These are phyloP conservation scores for Penicillium janthinellum DNA, from an alignment of 2,329 filamentous ascomycete species.

Conservation along the genomic window DNA sequence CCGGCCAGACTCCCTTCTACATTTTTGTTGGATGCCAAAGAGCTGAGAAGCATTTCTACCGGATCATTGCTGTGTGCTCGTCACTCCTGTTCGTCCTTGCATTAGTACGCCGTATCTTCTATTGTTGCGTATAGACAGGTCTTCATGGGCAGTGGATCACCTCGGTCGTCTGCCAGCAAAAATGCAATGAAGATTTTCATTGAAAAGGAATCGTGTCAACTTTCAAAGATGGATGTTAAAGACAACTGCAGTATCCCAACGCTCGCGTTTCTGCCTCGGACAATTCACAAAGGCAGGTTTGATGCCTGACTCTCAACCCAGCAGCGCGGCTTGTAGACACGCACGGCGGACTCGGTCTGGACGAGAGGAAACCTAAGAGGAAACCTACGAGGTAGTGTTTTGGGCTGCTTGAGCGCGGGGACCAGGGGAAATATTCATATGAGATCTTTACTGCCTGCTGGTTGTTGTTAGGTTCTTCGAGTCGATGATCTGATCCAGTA, in stretches of 20 bases:
- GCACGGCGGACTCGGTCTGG: too few relatives aligned
- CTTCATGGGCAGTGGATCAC: conserved; percentile 14
- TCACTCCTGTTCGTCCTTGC: conserved; percentile 11
- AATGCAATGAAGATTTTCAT: background rate
- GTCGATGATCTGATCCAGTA: too few relatives aligned
- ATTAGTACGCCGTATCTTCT: conserved; percentile 11
- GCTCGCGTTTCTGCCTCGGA: background rate
- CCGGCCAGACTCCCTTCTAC: background rate
- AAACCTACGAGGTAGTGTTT: too few relatives aligned
- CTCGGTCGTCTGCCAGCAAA: background rate
- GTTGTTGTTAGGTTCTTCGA: too few relatives aligned
- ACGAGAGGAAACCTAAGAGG: too few relatives aligned
- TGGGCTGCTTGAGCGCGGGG: too few relatives aligned
- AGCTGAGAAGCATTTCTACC: background rate
- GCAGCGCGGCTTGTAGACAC: background rate
- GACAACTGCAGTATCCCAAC: background rate
- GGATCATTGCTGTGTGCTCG: background rate
- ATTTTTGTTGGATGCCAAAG: background rate
- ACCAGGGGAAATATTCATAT: background rate
- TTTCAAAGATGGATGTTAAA: too few relatives aligned
- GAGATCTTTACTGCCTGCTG: too few relatives aligned
- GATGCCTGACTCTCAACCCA: background rate
- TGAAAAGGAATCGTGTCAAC: too few relatives aligned
- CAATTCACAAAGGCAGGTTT: background rate
- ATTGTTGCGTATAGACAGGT: conserved; percentile 14